These are phyloP conservation scores for Hyaloscypha hepaticicola DNA, from an alignment of 495 filamentous ascomycete species.

Conservation along the genomic window DNA sequence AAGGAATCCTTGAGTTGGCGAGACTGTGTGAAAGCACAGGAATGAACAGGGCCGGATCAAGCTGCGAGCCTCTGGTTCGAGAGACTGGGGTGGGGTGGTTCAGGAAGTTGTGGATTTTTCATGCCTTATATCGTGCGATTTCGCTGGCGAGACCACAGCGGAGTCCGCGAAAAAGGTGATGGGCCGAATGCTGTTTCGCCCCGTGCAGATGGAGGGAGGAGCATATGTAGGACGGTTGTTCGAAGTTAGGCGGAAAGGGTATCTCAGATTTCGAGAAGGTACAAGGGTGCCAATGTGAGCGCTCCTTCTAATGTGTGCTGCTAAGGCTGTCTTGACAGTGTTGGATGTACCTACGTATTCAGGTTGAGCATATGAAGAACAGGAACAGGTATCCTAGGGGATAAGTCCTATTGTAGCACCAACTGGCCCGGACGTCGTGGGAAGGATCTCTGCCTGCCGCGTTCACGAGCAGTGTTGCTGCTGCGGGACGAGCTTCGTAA, in stretches of 20 bases:
- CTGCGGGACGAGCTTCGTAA: neutral
- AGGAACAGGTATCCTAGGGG: constrained; percentile 1
- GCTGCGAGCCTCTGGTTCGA: neutral
- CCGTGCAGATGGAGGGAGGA: constrained; percentile 20
- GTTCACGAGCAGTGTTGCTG: neutral
- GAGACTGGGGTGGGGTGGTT: constrained; percentile 1
- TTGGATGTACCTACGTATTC: neutral
- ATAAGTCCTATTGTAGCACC: neutral
- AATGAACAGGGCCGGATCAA: constrained; percentile 13
- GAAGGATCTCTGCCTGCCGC: neutral
- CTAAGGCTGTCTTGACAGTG: neutral
- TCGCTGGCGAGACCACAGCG: constrained; percentile 2
- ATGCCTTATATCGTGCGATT: constrained; percentile 15
- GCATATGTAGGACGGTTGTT: constrained; percentile 15
- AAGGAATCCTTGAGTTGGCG: constrained; percentile 19
- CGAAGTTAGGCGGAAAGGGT: constrained; percentile 19
- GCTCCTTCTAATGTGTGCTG: constrained; percentile 6
- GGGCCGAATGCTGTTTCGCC: constrained; percentile 24
- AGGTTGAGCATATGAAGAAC: constrained; percentile 1
- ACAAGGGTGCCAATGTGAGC: constrained; percentile 20
- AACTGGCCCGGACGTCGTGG: neutral
- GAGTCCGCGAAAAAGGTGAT: constrained; percentile 16
- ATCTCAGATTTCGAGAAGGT: constrained; percentile 5
- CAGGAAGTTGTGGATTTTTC: constrained; percentile 3
- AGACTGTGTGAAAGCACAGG: constrained; percentile 6